Percentiles rank a stretch among this genome's conserved stretches.
Evolutionary conservation across 2,329 filamentous ascomycete genomes (phyloP).

Genomic region (Aspergillus costaricaensis): DNA sequence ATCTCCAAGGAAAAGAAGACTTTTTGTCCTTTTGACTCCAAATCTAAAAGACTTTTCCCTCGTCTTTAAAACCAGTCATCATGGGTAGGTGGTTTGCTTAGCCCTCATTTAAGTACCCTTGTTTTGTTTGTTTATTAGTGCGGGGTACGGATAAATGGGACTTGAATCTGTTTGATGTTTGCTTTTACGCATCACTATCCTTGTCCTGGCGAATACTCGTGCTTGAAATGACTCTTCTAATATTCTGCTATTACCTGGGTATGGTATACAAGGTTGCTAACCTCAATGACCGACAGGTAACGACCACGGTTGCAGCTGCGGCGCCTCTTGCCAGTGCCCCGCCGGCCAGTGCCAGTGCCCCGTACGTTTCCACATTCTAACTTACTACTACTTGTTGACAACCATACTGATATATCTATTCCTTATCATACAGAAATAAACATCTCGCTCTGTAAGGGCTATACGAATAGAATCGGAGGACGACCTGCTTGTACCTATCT

Average conservation of each 20-base stretch:
- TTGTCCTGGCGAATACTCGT: not conserved
- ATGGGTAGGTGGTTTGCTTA: slow-evolving; percentile 16
- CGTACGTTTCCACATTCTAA: slow-evolving; percentile 27
- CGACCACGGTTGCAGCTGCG: slow-evolving; percentile 45
- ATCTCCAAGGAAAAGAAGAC: not conserved
- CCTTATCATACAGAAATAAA: not conserved
- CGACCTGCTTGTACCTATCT: not conserved
- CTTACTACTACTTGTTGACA: not conserved
- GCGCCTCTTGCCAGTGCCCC: slow-evolving; percentile 45
- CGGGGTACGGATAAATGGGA: slow-evolving; percentile 1
- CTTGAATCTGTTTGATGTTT: not conserved
- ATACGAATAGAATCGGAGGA: not conserved
- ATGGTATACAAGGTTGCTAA: slow-evolving; percentile 6
- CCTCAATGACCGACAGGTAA: slow-evolving; percentile 20
- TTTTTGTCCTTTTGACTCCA: not conserved
- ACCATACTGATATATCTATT: not conserved
- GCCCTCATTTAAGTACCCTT: not conserved
- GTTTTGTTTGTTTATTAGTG: slow-evolving; percentile 7
- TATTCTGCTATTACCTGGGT: no score
- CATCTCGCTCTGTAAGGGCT: not conserved
- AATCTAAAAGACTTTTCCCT: not conserved
- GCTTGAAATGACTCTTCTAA: not conserved
- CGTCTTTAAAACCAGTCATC: slow-evolving; percentile 6
- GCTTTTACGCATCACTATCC: not conserved
- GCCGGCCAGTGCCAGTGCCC: slow-evolving; percentile 44